Conservation (phyloP, 345 rosid species). For the Reutealis trisperma region DNA sequence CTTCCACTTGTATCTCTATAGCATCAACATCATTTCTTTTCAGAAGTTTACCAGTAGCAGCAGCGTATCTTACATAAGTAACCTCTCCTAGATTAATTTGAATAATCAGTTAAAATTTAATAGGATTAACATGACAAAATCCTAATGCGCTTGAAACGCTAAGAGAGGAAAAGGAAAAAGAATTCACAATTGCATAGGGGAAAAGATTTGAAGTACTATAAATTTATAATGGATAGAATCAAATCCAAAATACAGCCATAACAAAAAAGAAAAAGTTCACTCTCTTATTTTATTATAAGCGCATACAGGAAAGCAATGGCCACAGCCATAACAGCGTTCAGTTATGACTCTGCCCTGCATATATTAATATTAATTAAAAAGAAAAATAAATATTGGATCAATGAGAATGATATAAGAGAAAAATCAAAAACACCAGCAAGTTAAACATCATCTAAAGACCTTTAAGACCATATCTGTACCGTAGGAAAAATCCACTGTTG, state of each 20-base stretch:
- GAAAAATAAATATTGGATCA: neutral
- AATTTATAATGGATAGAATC: neutral
- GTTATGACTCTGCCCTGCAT: conserved; percentile 54
- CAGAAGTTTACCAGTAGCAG: conserved; percentile 51
- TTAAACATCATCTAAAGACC: conserved; percentile 17
- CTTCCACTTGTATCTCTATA: conserved; percentile 65
- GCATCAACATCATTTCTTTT: conserved; percentile 50
- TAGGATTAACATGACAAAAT: neutral
- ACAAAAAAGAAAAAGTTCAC: conserved; percentile 13
- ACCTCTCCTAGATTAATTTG: conserved; percentile 35
- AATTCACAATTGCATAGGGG: neutral
- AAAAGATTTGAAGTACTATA: neutral
- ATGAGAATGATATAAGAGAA: neutral
- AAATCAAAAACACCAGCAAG: conserved; percentile 11
- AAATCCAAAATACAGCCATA: neutral
- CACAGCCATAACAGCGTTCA: conserved; percentile 66
- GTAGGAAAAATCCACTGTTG: conserved; percentile 14
- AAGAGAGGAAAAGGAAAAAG: neutral
- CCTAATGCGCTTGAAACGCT: neutral
- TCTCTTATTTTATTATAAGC: conserved; percentile 62
- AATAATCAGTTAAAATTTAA: conserved; percentile 8
- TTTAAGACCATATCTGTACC: conserved; percentile 19
- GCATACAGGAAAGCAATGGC: conserved; percentile 61
- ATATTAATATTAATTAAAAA: neutral
- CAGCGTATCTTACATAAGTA: conserved; percentile 51